Base-by-base conservation (phyloP, 352 stramenopile species). In the Globisporangium yorkense region DNA sequence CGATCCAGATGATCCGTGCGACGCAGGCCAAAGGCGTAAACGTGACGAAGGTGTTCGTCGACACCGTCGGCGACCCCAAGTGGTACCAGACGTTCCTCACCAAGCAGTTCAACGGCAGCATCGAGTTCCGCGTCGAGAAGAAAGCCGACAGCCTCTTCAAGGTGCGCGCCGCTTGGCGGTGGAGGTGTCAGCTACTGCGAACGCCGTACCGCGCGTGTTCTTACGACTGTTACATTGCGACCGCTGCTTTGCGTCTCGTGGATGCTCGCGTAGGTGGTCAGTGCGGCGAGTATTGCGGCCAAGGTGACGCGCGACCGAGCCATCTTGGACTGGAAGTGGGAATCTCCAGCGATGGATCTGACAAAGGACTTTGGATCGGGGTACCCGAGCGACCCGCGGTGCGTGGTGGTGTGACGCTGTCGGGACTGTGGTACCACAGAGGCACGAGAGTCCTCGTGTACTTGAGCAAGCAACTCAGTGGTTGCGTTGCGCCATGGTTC, bases 81-180 rank as follows among this genome's bases (percentile, higher is more conserved):
- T 89, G 72, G 66, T 98, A 98, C 63, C 77, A 94, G 75, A 84
- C 57, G 20, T 96, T 96, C 64, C 68, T 98, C 48, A 94, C 95
- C 50, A 94, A 95, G 63, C 79, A 95, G 51, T 96, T 96, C 56
- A 71, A 87, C 45, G 83, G 84, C 27, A 80, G 69, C 24, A 97
- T 98, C 67, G 70, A 89, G 57, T 98, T 98, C 65, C 80, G 90
- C 39, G 96, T 98, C n/a, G 89, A 96, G 67, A 97, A 97, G 77
- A 98, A 98, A 63, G 96, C 94, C 21, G 96, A 98, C 71, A 96
- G 91, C 57, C 84, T 98, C 10, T 98, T 98, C 83, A 97, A 97
- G 70, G 89, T 89, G 39, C 8, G 18, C n/a, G 10, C 8, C 13
- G 12, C 0, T 33, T 1, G n/a, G 16, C 27, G n/a, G 2, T 53